Conservation (phyloP, 2,329 filamentous ascomycete species). For the Chrysoporthe deuterocubensis region DNA sequence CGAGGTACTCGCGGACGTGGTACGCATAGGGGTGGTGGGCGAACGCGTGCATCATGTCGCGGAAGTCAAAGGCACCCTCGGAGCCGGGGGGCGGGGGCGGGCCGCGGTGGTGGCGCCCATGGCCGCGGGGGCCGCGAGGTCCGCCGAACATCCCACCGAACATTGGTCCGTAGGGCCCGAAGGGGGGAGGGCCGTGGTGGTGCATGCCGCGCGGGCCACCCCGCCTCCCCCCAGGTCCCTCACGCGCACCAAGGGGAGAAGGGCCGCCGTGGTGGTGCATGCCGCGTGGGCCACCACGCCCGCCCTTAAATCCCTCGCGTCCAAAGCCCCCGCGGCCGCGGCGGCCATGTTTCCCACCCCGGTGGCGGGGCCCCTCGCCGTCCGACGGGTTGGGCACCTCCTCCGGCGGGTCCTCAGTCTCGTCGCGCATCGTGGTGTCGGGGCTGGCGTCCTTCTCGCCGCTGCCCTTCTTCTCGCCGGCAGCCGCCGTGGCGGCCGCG, state of each 20-base stretch:
- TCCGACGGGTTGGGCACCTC: conserved; percentile 26
- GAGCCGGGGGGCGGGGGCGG: conserved; percentile 31
- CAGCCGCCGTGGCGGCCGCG: conserved; percentile 21
- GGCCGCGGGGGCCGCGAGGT: conserved; percentile 6
- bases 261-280: conserved; percentile 31
- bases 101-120: conserved; percentile 30
- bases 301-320: conserved; percentile 31
- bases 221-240: background rate
- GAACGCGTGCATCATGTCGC: conserved; percentile 45
- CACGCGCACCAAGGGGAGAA: conserved; percentile 28
- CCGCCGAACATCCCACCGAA: conserved; percentile 29
- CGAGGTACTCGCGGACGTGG: conserved; percentile 45
- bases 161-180: conserved; percentile 27
- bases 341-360: conserved; percentile 26
- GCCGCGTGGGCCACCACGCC: conserved; percentile 30
- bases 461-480: conserved; percentile 16
- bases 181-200: conserved; percentile 10
- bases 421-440: conserved; percentile 41
- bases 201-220: conserved; percentile 29
- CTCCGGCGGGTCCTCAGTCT: conserved; percentile 38
- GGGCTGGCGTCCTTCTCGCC: conserved; percentile 33
- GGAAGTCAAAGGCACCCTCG: conserved; percentile 41
- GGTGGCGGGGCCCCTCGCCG: background rate
- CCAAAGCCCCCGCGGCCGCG: conserved; percentile 32
- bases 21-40: conserved; percentile 48